Conservation (phyloP, 2,329 filamentous ascomycete species). For the Lachnellula willkommii region DNA sequence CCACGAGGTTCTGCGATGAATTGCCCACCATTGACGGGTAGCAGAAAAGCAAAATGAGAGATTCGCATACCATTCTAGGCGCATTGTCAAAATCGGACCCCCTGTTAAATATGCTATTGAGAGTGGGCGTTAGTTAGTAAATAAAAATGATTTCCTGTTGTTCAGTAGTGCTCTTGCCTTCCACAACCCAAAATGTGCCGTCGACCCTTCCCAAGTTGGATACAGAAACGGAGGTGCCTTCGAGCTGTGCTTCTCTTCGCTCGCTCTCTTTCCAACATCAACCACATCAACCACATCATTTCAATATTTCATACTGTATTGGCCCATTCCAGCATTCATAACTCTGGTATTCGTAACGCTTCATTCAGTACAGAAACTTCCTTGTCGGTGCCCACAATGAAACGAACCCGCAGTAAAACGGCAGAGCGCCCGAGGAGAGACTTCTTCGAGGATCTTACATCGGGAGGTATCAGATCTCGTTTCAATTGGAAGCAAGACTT, state of each 20-base stretch:
- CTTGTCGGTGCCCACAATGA: slow-evolving; percentile 15
- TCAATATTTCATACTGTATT: not conserved
- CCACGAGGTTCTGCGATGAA: slow-evolving; percentile 27
- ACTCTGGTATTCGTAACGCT: not conserved
- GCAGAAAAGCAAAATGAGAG: slow-evolving; percentile 29
- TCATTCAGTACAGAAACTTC: not conserved
- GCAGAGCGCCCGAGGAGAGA: not conserved
- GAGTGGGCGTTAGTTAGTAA: slow-evolving; percentile 15
- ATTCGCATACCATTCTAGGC: slow-evolving; percentile 31
- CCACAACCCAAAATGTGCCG: not conserved
- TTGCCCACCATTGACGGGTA: slow-evolving; percentile 23
- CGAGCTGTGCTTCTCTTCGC: not conserved
- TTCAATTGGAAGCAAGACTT: not conserved
- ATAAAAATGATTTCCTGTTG: slow-evolving; percentile 8
- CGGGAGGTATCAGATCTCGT: not conserved
- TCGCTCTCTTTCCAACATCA: not conserved
- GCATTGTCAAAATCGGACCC: slow-evolving; percentile 25
- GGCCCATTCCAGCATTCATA: slow-evolving; percentile 3
- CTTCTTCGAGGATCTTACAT: not conserved
- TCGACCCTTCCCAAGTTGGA: not conserved
- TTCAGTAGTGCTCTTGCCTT: not conserved
- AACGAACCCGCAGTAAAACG: slow-evolving; percentile 16
- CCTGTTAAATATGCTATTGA: slow-evolving; percentile 5
- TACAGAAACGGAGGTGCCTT: not conserved
- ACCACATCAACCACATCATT: slow-evolving; percentile 4